A percentile compares a stretch with the other conserved stretches of the same genome.
Conservation (phyloP, 257 asterid species). For the Jaltomata sinuosa region DNA sequence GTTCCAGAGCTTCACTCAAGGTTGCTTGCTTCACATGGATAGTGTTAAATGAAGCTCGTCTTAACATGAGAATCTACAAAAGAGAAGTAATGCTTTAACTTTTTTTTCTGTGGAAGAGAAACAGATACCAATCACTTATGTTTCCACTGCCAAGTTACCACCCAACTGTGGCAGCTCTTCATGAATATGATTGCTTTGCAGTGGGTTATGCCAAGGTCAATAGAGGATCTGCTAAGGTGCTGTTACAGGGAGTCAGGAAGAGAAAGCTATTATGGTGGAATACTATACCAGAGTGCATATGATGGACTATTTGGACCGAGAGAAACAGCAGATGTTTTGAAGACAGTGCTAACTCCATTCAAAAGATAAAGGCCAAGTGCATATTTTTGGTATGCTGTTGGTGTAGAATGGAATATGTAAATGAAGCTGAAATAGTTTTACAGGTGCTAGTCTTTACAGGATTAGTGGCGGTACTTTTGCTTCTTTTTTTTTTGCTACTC, state of each 20-base stretch:
- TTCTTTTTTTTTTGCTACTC: neutral
- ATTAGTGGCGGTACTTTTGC: neutral
- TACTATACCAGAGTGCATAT: neutral
- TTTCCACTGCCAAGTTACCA: neutral
- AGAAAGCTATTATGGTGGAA: neutral
- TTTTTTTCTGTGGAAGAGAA: neutral
- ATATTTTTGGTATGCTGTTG: neutral
- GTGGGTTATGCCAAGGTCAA: neutral
- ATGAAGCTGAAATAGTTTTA: neutral
- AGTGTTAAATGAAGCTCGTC: neutral
- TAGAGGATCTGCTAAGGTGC: neutral
- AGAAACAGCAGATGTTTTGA: neutral
- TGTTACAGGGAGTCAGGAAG: neutral
- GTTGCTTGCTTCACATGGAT: neutral
- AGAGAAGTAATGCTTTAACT: neutral
- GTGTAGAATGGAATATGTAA: neutral
- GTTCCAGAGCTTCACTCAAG: neutral
- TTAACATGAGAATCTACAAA: neutral
- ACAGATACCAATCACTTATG: neutral
- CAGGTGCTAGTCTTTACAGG: neutral
- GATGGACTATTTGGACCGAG: neutral
- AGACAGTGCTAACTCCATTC: neutral
- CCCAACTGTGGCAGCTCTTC: neutral
- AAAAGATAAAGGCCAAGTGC: neutral
- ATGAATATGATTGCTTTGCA: neutral